A percentile compares a stretch with the other conserved stretches of the same genome.
Conservation (phyloP, 129 eudicot genomes). For the Tanacetum coccineum region DNA sequence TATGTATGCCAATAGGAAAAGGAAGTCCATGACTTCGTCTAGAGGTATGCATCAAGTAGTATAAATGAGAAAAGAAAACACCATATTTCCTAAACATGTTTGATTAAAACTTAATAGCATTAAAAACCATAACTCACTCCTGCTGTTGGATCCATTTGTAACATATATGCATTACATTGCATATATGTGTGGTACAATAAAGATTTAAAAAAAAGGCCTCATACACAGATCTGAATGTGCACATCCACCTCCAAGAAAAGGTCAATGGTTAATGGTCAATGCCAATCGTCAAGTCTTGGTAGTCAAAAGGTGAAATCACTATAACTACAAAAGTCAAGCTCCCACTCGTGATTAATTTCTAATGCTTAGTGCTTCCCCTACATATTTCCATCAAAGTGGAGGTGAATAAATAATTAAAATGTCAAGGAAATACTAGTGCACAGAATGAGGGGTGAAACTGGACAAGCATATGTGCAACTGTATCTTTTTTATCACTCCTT, state of each 20-base stretch:
- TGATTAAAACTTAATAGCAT: neutral
- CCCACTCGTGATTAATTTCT: constrained; percentile 23
- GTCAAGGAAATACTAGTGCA: constrained; percentile 23
- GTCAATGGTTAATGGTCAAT: too few species aligned
- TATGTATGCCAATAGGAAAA: constrained; percentile 20
- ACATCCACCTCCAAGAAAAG: too few species aligned
- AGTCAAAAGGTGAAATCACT: constrained; percentile 16
- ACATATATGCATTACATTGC: neutral
- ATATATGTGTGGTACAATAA: neutral
- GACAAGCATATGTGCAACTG: neutral
- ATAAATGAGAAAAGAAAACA: constrained; percentile 10
- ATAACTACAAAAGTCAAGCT: constrained; percentile 32
- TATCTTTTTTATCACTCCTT: neutral
- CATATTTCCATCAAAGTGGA: constrained; percentile 21
- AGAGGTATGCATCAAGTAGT: constrained; percentile 14
- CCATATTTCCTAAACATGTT: neutral
- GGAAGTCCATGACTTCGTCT: constrained; percentile 29
- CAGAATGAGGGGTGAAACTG: neutral
- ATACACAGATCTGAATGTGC: neutral
- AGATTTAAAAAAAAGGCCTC: neutral
- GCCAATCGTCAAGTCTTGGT: neutral
- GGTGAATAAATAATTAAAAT: constrained; percentile 13
- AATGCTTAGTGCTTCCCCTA: constrained; percentile 25
- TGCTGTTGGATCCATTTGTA: neutral
- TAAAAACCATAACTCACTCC: neutral